These are phyloP conservation scores for Hirsutella rhossiliensis DNA, from an alignment of 2,329 filamentous ascomycete genomes.

Conservation along the genomic window DNA sequence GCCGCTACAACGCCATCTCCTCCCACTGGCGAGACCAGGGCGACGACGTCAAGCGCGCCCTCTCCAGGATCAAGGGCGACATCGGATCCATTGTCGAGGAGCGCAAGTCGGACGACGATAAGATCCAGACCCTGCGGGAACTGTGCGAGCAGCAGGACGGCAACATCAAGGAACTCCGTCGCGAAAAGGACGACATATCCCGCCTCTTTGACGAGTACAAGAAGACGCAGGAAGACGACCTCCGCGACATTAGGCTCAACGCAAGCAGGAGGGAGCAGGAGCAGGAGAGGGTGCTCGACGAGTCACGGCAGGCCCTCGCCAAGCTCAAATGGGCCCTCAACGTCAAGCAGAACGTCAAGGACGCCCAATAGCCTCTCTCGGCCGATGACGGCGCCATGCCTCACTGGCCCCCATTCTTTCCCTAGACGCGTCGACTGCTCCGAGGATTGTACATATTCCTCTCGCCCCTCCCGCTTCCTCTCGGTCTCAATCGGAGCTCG, in stretches of 20 bases:
- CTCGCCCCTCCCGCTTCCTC: not conserved
- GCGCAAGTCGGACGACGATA: constrained; percentile 47
- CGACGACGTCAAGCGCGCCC: constrained; percentile 42
- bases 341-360: constrained; percentile 49
- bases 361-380: constrained; percentile 29
- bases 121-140: constrained; percentile 51
- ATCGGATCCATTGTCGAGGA: constrained; percentile 43
- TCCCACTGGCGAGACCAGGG: constrained; percentile 57
- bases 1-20: constrained; percentile 55
- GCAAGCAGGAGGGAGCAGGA: constrained; percentile 47
- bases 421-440: not conserved
- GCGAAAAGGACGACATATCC: constrained; percentile 50
- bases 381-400: not conserved
- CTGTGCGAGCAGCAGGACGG: constrained; percentile 62
- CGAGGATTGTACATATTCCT: not conserved
- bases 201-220: constrained; percentile 54
- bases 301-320: constrained; percentile 47
- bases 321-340: constrained; percentile 64
- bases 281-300: constrained; percentile 45
- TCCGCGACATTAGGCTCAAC: constrained; percentile 46
- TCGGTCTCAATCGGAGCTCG: not conserved
- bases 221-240: constrained; percentile 45
- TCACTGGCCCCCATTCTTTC: not conserved
- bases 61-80: constrained; percentile 37
- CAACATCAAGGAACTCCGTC: constrained; percentile 48